phyloP scores from a whole-genome alignment of 2,329 filamentous ascomycete genomes.

The Colletotrichum sp. region DNA sequence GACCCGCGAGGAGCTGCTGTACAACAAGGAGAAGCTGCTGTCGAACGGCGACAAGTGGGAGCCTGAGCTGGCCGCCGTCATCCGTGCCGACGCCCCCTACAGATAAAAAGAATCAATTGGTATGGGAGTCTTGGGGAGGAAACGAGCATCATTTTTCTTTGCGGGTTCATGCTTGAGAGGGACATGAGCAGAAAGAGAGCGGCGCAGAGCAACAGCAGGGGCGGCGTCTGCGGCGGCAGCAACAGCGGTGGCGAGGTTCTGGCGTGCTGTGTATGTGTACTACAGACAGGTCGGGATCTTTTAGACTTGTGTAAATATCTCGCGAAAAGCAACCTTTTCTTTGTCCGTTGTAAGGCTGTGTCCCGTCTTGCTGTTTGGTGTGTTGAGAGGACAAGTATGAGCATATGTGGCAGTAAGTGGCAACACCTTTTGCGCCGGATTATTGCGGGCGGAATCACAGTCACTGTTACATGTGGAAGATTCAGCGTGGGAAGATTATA shows the following conservation, averaged over 20 bases:
- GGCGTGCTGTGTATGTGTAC: slow-evolving; percentile 15
- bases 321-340: slow-evolving; percentile 21
- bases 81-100: slow-evolving; percentile 92
- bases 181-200: not conserved
- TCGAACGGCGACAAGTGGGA: slow-evolving; percentile 97
- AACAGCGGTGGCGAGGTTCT: not conserved
- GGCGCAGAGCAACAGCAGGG: not conserved
- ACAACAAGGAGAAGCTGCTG: slow-evolving; percentile 96
- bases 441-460: not conserved
- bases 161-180: not conserved
- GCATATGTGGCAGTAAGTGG: not conserved
- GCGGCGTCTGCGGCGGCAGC: not conserved
- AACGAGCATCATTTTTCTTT: not conserved
- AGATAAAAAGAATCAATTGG: slow-evolving; percentile 56
- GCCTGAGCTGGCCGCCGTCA: slow-evolving; percentile 90
- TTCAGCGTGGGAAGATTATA: not conserved
- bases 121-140: not conserved
- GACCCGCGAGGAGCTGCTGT: slow-evolving; percentile 89
- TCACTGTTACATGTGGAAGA: not conserved
- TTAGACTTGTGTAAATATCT: slow-evolving; percentile 21
- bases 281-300: slow-evolving; percentile 17
- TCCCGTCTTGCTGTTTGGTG: not conserved
- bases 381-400: not conserved
- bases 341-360: not conserved
- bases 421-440: not conserved